These are phyloP conservation scores for Neurospora intermedia DNA, from an alignment of 495 filamentous ascomycete genomes.

Conservation along the genomic window DNA sequence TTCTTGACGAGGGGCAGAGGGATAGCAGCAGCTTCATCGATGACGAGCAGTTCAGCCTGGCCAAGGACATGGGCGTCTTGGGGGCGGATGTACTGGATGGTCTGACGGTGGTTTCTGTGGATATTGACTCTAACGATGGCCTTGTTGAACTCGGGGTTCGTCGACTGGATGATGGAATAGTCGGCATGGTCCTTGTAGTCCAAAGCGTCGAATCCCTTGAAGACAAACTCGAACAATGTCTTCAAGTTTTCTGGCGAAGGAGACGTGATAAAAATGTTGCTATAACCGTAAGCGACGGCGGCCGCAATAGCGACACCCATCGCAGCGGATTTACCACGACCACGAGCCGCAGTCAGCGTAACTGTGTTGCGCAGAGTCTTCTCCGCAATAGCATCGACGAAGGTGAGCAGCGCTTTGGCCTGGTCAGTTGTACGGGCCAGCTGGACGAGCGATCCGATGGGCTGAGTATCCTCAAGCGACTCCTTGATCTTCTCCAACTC, in stretches of 20 bases:
- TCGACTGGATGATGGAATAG: conserved; percentile 97
- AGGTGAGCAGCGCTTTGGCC: conserved; percentile 86
- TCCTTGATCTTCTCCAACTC: conserved; percentile 86
- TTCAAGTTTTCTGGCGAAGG: conserved; percentile 98
- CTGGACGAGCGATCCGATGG: conserved; percentile 70
- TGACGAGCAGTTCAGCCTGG: conserved; percentile 91
- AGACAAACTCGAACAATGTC: conserved; percentile 95
- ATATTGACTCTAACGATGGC: conserved; percentile 95
- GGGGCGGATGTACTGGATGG: conserved; percentile 95
- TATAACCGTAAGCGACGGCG: conserved; percentile 90
- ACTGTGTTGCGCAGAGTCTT: conserved; percentile 93
- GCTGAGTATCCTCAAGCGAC: conserved; percentile 70
- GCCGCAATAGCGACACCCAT: conserved; percentile 90
- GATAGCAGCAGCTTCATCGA: conserved; percentile 97
- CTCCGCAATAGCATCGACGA: conserved; percentile 92
- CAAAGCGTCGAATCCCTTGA: conserved; percentile 95
- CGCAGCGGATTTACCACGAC: conserved; percentile 93
- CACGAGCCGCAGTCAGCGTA: conserved; percentile 85
- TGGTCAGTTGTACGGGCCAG: conserved; percentile 89
- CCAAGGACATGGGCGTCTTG: conserved; percentile 91
- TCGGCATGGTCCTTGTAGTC: conserved; percentile 89
- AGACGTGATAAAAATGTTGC: conserved; percentile 99
- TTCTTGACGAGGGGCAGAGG: conserved; percentile 86
- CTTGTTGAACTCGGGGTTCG: conserved; percentile 98
- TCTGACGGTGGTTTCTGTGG: conserved; percentile 90